Percentiles rank a stretch among this genome's conserved stretches.
Conservation (phyloP, 2,329 filamentous ascomycete species). For the Chaetomium globosum region DNA sequence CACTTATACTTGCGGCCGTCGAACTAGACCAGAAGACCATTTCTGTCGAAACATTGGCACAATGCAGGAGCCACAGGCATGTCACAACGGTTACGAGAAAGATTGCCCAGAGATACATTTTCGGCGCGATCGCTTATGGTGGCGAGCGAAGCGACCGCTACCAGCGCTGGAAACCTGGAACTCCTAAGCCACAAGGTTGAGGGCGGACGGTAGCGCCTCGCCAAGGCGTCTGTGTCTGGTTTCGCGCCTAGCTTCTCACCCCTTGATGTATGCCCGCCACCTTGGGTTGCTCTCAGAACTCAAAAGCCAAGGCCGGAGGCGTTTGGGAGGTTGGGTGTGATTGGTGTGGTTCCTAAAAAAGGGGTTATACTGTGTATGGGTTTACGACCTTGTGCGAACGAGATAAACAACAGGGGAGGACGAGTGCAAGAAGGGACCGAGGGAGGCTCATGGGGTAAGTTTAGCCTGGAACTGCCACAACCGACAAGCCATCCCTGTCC, state of each 20-base stretch:
- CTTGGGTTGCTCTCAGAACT: neutral
- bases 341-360: neutral
- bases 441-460: neutral
- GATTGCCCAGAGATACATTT: neutral
- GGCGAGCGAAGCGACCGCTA: neutral
- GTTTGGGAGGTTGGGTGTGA: neutral
- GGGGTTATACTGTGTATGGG: too few relatives aligned
- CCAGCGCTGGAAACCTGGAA: neutral
- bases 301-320: neutral
- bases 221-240: neutral
- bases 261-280: neutral
- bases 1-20: neutral
- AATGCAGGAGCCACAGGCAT: neutral
- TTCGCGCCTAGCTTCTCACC: neutral
- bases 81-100: neutral
- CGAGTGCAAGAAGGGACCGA: neutral
- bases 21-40: neutral
- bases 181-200: neutral
- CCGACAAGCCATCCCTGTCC: neutral
- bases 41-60: slow-evolving; percentile 4
- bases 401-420: neutral
- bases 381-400: too few relatives aligned
- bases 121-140: neutral
- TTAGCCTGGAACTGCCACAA: slow-evolving; percentile 5
- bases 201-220: neutral